A percentile compares a stretch with the other conserved stretches of the same genome.
phyloP scores from a whole-genome alignment of 257 asterid species.

The Rehmannia glutinosa region DNA sequence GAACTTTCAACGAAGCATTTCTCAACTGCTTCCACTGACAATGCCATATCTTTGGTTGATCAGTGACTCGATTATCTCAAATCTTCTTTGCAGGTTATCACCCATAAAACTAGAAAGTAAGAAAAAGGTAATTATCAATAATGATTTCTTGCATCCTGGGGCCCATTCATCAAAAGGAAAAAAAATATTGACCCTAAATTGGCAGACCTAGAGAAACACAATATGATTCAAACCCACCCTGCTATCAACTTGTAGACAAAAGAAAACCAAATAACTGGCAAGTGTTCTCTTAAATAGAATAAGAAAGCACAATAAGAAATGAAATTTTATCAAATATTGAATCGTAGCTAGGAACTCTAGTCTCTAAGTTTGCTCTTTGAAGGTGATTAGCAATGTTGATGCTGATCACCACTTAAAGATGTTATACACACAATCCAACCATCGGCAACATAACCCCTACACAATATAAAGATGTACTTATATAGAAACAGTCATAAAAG shows the following conservation, averaged over 20 bases:
- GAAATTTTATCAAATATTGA: background rate
- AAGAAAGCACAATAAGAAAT: background rate
- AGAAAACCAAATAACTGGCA: background rate
- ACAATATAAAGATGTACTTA: background rate
- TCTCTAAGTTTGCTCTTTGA: background rate
- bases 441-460: background rate
- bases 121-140: background rate
- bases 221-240: background rate
- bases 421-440: background rate
- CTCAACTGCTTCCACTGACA: too few relatives aligned
- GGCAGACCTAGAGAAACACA: background rate
- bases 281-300: background rate
- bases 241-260: background rate
- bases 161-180: background rate
- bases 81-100: too few relatives aligned
- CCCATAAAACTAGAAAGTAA: too few relatives aligned
- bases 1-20: too few relatives aligned
- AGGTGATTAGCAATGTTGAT: background rate
- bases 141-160: background rate
- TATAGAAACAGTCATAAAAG: background rate
- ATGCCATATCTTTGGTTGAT: too few relatives aligned
- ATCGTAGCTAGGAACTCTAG: background rate
- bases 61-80: too few relatives aligned
- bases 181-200: background rate
- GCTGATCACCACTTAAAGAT: background rate